phyloP scores from a whole-genome alignment of 1,139 yeast genomes.

The Candida smagusa region DNA sequence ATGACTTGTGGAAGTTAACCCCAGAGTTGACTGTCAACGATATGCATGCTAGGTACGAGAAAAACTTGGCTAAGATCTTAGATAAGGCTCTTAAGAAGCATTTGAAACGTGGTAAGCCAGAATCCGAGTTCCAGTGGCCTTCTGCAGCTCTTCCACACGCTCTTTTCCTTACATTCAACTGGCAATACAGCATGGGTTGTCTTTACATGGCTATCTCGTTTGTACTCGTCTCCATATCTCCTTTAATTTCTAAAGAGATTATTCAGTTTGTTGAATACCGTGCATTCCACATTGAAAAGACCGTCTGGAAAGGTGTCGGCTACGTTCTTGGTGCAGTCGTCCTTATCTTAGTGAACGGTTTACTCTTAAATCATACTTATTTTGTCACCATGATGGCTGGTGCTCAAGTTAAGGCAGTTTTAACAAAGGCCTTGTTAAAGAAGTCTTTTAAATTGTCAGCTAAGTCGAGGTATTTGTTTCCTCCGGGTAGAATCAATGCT shows the following conservation, averaged over 20 bases:
- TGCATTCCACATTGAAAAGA: constrained; percentile 32
- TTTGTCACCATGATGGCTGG: constrained; percentile 48
- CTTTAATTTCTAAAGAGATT: constrained; percentile 37
- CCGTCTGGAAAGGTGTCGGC: constrained; percentile 38
- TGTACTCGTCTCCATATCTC: constrained; percentile 39
- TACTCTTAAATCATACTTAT: constrained; percentile 42
- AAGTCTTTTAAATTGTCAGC: constrained; percentile 40
- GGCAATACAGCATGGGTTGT: constrained; percentile 35
- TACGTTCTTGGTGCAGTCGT: constrained; percentile 40
- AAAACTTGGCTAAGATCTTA: constrained; percentile 22
- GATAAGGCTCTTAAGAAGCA: constrained; percentile 22
- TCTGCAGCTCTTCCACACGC: constrained; percentile 32
- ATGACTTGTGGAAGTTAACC: constrained; percentile 39
- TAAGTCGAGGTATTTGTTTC: constrained; percentile 32
- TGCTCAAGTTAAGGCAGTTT: constrained; percentile 41
- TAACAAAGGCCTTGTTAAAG: constrained; percentile 37
- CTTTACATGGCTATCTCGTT: constrained; percentile 36
- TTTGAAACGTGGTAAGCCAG: constrained; percentile 20
- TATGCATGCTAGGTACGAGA: constrained; percentile 33
- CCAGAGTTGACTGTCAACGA: constrained; percentile 37
- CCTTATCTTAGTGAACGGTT: constrained; percentile 39
- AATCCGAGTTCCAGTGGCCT: constrained; percentile 36
- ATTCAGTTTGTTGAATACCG: constrained; percentile 41
- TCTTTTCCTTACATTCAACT: constrained; percentile 35
- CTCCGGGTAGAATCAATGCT: constrained; percentile 41